These are phyloP conservation scores for Boletus fagicola DNA, from an alignment of 768 basidiomycete species.

Conservation along the genomic window DNA sequence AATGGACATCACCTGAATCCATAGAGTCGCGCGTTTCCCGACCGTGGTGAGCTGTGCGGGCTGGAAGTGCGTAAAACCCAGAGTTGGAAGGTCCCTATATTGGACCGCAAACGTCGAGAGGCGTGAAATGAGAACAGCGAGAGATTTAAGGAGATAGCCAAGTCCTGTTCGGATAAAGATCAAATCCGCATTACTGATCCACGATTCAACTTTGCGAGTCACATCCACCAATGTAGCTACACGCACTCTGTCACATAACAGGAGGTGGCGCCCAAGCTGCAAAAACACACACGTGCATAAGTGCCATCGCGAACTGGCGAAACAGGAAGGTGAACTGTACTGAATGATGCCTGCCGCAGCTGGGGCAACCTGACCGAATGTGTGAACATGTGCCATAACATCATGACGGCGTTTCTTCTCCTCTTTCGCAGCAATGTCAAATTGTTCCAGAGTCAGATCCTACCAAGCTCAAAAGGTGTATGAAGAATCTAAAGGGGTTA, in stretches of 20 bases:
- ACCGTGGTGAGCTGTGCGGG: conserved; percentile 98
- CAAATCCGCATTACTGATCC: conserved; percentile 87
- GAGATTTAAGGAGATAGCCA: conserved; percentile 78
- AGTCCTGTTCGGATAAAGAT: conserved; percentile 93
- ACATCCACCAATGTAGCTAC: conserved; percentile 5
- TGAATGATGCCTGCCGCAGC: conserved; percentile 96
- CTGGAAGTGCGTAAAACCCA: conserved; percentile 99
- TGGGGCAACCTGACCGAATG: conserved; percentile 90
- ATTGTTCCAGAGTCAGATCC: conserved; percentile 86
- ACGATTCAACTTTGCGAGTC: conserved; percentile 13
- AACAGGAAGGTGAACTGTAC: conserved; percentile 41
- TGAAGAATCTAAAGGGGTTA: background rate
- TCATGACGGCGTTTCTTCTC: conserved; percentile 98
- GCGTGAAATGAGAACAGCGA: conserved; percentile 88
- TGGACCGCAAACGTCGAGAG: conserved; percentile 81
- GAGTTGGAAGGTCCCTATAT: conserved; percentile 84
- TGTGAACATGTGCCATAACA: conserved; percentile 99
- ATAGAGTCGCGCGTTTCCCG: conserved; percentile 93
- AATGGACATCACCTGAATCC: conserved; percentile 72
- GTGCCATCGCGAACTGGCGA: conserved; percentile 7
- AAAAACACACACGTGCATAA: conserved; percentile 12
- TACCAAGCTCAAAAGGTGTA: conserved; percentile 31
- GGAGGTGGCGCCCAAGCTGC: conserved; percentile 90
- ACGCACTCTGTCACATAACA: conserved; percentile 98
- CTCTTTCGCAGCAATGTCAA: conserved; percentile 86